Evolutionary conservation across 2,329 filamentous ascomycete genomes (phyloP).

Genomic region (Paramyrothecium sp.): DNA sequence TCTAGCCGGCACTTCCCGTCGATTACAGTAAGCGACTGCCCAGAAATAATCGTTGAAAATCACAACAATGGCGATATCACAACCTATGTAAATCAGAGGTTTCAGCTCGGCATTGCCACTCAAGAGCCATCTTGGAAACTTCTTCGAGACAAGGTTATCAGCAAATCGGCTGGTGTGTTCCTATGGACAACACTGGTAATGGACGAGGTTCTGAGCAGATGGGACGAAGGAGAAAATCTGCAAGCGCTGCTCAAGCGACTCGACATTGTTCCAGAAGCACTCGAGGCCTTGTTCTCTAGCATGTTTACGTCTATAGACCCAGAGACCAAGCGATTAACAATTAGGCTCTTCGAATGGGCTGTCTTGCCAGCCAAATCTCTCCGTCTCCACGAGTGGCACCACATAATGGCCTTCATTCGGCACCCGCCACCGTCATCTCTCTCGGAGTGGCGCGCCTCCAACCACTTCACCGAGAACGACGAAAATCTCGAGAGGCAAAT

Average conservation of each 20-base stretch:
- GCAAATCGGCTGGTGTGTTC: conserved; percentile 7
- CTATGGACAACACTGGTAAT: conserved; percentile 10
- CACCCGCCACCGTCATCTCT: not conserved
- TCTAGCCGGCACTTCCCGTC: conserved; percentile 9
- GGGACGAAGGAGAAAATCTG: conserved; percentile 7
- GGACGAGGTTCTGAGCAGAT: conserved; percentile 1
- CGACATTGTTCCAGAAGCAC: not conserved
- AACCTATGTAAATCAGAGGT: conserved; percentile 4
- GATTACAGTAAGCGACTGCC: not conserved
- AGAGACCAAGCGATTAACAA: not conserved
- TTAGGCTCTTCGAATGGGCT: conserved; percentile 11
- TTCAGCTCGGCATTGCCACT: not conserved
- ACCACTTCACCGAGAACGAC: conserved; percentile 2
- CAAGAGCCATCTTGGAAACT: not conserved
- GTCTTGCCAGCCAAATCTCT: conserved; percentile 2
- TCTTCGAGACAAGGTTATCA: not conserved
- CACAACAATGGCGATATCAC: conserved; percentile 6
- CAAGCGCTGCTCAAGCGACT: not conserved
- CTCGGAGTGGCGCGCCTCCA: conserved; percentile 1
- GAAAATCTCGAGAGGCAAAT: conserved; percentile 10
- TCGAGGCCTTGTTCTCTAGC: not conserved
- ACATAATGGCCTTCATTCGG: conserved; percentile 10
- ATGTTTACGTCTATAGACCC: not conserved
- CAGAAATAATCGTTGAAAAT: not conserved
- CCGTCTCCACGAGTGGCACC: conserved; percentile 13